Conservation (phyloP, 306 rosid species). For the Geum urbanum region DNA sequence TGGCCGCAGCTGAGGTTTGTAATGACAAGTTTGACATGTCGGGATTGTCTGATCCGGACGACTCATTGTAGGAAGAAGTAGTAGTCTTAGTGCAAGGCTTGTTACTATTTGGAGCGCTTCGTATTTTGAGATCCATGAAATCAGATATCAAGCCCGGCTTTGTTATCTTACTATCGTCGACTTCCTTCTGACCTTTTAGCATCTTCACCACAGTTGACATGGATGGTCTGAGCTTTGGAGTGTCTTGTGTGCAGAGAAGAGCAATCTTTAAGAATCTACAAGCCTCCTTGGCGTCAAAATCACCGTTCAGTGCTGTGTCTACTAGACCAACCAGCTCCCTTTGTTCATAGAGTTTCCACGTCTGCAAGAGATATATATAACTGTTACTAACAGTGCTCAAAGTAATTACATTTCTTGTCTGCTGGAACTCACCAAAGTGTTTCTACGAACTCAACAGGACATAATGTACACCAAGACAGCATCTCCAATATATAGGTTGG, state of each 20-base stretch:
- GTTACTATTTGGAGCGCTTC: slow-evolving; percentile 22
- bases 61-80: slow-evolving; percentile 24
- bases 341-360: slow-evolving; percentile 67
- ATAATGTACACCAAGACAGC: background rate
- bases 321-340: slow-evolving; percentile 57
- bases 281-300: slow-evolving; percentile 81
- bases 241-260: slow-evolving; percentile 90
- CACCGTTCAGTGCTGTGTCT: slow-evolving; percentile 55
- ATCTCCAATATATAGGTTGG: background rate
- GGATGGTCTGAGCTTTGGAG: slow-evolving; percentile 76
- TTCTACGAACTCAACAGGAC: background rate
- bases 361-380: slow-evolving; percentile 39
- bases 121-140: slow-evolving; percentile 75
- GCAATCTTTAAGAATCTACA: slow-evolving; percentile 68
- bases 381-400: slow-evolving; percentile 13
- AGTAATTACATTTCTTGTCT: background rate
- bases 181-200: slow-evolving; percentile 55
- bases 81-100: slow-evolving; percentile 14
- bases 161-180: slow-evolving; percentile 45
- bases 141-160: slow-evolving; percentile 87
- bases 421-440: slow-evolving; percentile 10
- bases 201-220: slow-evolving; percentile 90
- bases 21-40: slow-evolving; percentile 41
- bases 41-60: slow-evolving; percentile 44
- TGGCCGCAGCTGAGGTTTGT: slow-evolving; percentile 36